Percentiles rank a stretch among this genome's conserved stretches.
Conservation (phyloP, 2,329 filamentous ascomycete species). For the Erysiphe pulchra region DNA sequence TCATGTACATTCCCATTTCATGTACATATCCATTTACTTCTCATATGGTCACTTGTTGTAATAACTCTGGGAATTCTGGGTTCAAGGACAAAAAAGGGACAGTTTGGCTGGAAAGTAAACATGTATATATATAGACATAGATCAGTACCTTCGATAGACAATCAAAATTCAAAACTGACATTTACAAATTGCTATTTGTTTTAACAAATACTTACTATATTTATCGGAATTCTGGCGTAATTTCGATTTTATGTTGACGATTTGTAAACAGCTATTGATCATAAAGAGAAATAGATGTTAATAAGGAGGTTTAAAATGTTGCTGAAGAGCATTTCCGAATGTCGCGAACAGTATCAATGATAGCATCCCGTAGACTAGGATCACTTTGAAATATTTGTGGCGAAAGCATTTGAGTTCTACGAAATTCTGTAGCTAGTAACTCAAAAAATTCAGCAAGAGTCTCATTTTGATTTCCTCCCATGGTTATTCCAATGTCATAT, state of each 20-base stretch:
- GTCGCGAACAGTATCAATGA: not conserved
- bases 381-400: not conserved
- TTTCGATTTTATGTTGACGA: not conserved
- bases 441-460: not conserved
- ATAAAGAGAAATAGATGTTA: not conserved
- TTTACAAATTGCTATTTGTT: too few relatives aligned
- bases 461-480: not conserved
- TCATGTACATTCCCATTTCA: too few relatives aligned
- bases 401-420: not conserved
- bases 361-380: not conserved
- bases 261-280: not conserved
- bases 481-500: not conserved
- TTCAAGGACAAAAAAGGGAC: too few relatives aligned
- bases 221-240: not conserved
- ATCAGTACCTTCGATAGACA: too few relatives aligned
- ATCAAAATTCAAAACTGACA: too few relatives aligned
- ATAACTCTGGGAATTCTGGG: too few relatives aligned
- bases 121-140: too few relatives aligned
- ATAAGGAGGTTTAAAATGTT: not conserved
- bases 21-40: too few relatives aligned
- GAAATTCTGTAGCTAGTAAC: not conserved
- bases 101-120: too few relatives aligned
- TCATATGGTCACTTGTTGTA: too few relatives aligned
- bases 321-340: not conserved
- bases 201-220: not conserved